phyloP scores from a whole-genome alignment of 305 asterid genomes.

The Ruellia speciosa region DNA sequence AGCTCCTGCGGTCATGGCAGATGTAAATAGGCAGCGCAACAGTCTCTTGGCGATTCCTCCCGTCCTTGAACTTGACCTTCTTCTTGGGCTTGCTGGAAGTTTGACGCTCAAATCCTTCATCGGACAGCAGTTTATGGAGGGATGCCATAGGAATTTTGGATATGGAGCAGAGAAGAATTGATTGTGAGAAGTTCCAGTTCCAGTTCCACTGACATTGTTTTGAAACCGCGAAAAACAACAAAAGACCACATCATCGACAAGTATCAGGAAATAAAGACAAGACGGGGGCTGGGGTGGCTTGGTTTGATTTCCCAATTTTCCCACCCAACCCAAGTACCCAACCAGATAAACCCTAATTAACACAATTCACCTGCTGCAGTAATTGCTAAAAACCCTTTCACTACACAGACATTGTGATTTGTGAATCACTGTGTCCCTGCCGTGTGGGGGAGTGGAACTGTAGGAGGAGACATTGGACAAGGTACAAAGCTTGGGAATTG shows the following conservation, averaged over 20 bases:
- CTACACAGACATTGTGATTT: too few relatives aligned
- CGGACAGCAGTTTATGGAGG: constrained; percentile 52
- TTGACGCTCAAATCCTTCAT: constrained; percentile 37
- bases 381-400: too few relatives aligned
- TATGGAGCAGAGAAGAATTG: constrained; percentile 20
- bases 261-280: constrained; percentile 35
- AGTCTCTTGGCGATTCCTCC: constrained; percentile 29
- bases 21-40: constrained; percentile 52
- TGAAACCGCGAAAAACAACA: constrained; percentile 12
- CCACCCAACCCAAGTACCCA: neutral
- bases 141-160: constrained; percentile 44
- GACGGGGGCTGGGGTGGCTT: constrained; percentile 10
- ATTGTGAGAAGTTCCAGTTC: constrained; percentile 15
- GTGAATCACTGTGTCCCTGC: too few relatives aligned
- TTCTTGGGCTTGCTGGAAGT: constrained; percentile 22
- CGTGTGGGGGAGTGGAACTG: too few relatives aligned
- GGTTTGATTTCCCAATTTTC: constrained; percentile 10
- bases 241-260: constrained; percentile 28
- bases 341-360: too few relatives aligned
- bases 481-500: neutral
- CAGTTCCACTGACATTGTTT: constrained; percentile 30
- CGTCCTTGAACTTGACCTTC: constrained; percentile 44
- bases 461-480: too few relatives aligned
- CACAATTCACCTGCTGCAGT: too few relatives aligned
- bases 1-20: constrained; percentile 58